Percentiles rank a stretch among this genome's conserved stretches.
These are phyloP conservation scores for Diaporthe vexans DNA, from an alignment of 2,329 filamentous ascomycete genomes.

Conservation along the genomic window DNA sequence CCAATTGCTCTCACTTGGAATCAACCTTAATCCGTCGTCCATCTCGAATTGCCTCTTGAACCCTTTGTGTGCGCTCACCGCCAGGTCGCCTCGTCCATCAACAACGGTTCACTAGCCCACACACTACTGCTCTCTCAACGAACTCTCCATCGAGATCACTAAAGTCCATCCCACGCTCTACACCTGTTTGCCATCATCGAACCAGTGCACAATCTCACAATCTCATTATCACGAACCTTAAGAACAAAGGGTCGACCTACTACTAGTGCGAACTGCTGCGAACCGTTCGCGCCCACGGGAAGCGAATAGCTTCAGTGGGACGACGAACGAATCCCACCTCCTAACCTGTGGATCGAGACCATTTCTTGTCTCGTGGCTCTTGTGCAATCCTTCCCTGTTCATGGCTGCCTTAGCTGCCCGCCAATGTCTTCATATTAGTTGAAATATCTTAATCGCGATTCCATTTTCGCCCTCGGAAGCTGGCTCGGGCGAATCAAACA, in stretches of 20 bases:
- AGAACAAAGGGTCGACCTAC: constrained; percentile 17
- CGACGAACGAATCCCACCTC: constrained; percentile 39
- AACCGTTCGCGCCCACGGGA: constrained; percentile 41
- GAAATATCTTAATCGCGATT: constrained; percentile 30
- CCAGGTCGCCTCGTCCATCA: constrained; percentile 29
- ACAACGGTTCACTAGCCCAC: constrained; percentile 24
- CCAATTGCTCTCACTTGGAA: constrained; percentile 29
- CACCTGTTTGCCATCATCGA: constrained; percentile 13
- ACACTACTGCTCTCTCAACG: constrained; percentile 36
- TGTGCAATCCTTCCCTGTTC: constrained; percentile 30
- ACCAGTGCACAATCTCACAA: constrained; percentile 11
- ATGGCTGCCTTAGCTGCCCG: constrained; percentile 33
- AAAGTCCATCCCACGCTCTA: constrained; percentile 21
- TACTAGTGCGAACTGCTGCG: constrained; percentile 38
- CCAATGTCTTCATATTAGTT: constrained; percentile 33
- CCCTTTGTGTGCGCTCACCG: constrained; percentile 34
- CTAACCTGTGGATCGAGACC: constrained; percentile 33
- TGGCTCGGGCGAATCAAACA: constrained; percentile 25
- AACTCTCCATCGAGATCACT: constrained; percentile 39
- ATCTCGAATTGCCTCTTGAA: constrained; percentile 34
- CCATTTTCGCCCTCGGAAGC: constrained; percentile 37
- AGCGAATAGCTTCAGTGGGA: constrained; percentile 42
- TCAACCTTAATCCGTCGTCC: constrained; percentile 36
- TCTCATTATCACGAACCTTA: constrained; percentile 33
- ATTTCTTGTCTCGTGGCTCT: constrained; percentile 28